phyloP scores from a whole-genome alignment of 495 filamentous ascomycete genomes.

The Staphylotrichum tortipilum region DNA sequence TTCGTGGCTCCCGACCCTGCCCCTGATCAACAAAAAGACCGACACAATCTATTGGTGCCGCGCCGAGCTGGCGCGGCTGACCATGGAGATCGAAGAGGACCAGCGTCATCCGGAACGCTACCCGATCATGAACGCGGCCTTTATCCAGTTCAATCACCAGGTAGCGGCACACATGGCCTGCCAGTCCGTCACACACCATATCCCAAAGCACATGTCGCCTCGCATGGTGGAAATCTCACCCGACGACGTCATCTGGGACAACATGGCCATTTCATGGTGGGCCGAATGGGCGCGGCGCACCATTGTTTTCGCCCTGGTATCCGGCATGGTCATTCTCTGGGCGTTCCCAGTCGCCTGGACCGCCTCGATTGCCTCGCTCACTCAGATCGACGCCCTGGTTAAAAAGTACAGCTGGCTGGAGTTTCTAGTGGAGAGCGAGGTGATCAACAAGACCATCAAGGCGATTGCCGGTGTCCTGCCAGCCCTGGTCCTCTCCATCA shows the following conservation, averaged over 20 bases:
- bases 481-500: slow-evolving; percentile 62
- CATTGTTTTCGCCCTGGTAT: slow-evolving; percentile 55
- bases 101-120: slow-evolving; percentile 80
- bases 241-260: slow-evolving; percentile 92
- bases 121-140: slow-evolving; percentile 94
- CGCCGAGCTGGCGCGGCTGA: slow-evolving; percentile 77
- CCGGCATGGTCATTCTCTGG: slow-evolving; percentile 79
- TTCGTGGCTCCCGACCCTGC: slow-evolving; percentile 67
- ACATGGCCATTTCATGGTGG: slow-evolving; percentile 97
- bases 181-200: slow-evolving; percentile 82
- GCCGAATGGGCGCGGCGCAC: slow-evolving; percentile 69
- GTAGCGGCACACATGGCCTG: slow-evolving; percentile 97
- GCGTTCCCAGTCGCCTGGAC: slow-evolving; percentile 87
- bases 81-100: slow-evolving; percentile 87
- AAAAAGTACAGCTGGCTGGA: slow-evolving; percentile 54
- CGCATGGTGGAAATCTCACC: slow-evolving; percentile 88
- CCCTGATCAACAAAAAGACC: slow-evolving; percentile 78
- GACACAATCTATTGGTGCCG: slow-evolving; percentile 92
- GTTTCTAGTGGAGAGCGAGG: slow-evolving; percentile 53
- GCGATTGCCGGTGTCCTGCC: slow-evolving; percentile 83
- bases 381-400: slow-evolving; percentile 63
- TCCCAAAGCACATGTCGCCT: slow-evolving; percentile 91
- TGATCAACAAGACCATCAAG: slow-evolving; percentile 55
- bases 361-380: slow-evolving; percentile 72
- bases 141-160: slow-evolving; percentile 98